Base-by-base conservation (phyloP, 2,329 filamentous ascomycete genomes). In the Talaromyces islandicus region DNA sequence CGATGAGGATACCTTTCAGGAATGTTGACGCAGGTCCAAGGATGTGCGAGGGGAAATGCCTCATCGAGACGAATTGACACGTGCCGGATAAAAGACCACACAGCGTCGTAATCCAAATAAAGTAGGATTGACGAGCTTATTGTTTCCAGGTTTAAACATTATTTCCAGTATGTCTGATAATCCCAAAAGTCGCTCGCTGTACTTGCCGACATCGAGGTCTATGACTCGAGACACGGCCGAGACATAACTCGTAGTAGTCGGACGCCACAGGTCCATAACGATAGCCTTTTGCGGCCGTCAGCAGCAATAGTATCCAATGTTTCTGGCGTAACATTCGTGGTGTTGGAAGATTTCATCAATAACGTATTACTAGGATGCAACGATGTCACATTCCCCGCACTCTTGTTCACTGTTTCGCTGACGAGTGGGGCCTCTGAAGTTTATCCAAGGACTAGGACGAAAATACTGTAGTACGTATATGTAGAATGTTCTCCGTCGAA, bases 331-430 rank as follows among this genome's bases (percentile, higher is more conserved):
- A 46, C 43, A 46, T 46, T 46, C 41, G 19, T 19, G 21, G 43
- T 4, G 43, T 24, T 46, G 43, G 19, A 46, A 24, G 38, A 56
- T 56, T 25, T 35, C 32, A 12, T n/a, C 27, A 35, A 7, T 14
- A 19, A 54, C 17, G 52, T 24, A 24, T 19, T 14, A 38, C 29
- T 30, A 54, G 32, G 17, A 21, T 14, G 29, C 29, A 30, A 17
- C 52, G 56, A 52, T 58, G 56, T 54, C 27, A 58, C 56, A 10
- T 58, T 54, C 56, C 56, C 56, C 56, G 56, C 56, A 58, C 56
- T 54, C 9, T 46, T 55, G 25, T 55, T 11, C 24, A 38, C 7
- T 55, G n/a, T 25, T 19, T 54, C n/a, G 19, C 43, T 46, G 43
- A 19, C 9, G 43, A 46, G 43, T 46, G 43, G 43, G 43, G 43